phyloP scores from a whole-genome alignment of 192 early-diverging fungal genomes.

The Allomyces arbusculus region DNA sequence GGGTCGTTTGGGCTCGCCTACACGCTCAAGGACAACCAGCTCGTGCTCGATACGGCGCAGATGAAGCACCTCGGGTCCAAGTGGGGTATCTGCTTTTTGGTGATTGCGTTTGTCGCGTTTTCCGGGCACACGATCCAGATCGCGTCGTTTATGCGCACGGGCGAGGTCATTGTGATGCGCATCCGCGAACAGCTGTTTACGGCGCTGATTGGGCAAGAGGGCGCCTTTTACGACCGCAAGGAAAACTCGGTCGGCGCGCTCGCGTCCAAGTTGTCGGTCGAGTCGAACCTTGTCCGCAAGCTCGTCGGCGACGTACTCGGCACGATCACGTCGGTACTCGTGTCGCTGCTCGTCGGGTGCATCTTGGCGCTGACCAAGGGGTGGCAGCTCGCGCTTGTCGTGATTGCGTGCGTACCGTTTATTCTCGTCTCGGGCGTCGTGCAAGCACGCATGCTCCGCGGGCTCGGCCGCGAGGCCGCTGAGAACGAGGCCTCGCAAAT shows the following conservation, averaged over 20 bases:
- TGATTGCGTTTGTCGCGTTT: conserved; percentile 31
- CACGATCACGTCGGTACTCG: neutral
- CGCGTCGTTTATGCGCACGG: conserved; percentile 35
- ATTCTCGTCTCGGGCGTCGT: conserved; percentile 27
- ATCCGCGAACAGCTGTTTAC: conserved; percentile 44
- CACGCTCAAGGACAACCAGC: conserved; percentile 15
- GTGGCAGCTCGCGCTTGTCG: conserved; percentile 70
- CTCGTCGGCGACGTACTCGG: neutral
- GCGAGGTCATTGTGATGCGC: conserved; percentile 43
- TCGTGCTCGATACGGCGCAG: conserved; percentile 7
- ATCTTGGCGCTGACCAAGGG: conserved; percentile 45
- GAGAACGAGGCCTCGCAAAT: conserved; percentile 62
- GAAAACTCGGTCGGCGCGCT: conserved; percentile 58
- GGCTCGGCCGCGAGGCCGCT: conserved; percentile 39
- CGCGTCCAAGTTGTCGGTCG: neutral
- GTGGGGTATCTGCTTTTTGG: conserved; percentile 18
- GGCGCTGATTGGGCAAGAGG: conserved; percentile 61
- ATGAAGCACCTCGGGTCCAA: conserved; percentile 17
- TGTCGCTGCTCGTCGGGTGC: conserved; percentile 15
- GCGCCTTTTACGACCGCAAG: conserved; percentile 65
- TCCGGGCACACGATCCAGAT: conserved; percentile 26
- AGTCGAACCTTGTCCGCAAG: neutral
- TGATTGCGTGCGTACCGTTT: conserved; percentile 37
- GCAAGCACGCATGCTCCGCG: conserved; percentile 25
- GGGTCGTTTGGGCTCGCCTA: conserved; percentile 8